Evolutionary conservation across 1,284 basidiomycete species (phyloP).

Genomic region (Austropuccinia psidii): DNA sequence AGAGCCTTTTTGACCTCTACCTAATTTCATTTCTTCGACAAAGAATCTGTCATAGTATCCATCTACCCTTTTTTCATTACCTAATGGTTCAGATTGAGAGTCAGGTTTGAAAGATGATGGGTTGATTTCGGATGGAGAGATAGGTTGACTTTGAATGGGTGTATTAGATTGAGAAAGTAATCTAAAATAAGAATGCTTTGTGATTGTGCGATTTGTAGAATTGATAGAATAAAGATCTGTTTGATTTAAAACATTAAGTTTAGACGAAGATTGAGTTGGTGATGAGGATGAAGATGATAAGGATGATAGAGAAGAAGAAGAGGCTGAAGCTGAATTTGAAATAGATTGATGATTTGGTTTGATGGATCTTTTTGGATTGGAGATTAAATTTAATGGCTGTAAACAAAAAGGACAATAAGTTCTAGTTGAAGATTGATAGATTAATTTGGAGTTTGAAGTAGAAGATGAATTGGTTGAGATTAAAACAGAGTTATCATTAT

Average conservation of each 20-base stretch:
- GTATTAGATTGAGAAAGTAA: constrained; percentile 6
- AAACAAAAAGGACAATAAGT: constrained; percentile 14
- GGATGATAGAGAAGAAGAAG: not conserved
- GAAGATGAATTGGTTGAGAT: not conserved
- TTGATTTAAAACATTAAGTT: not conserved
- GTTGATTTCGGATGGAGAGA: not conserved
- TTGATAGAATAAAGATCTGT: not conserved
- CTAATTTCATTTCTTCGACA: constrained; percentile 71
- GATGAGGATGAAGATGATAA: not conserved
- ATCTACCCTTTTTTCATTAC: constrained; percentile 44
- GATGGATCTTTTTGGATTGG: not conserved
- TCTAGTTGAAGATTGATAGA: not conserved
- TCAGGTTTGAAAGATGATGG: not conserved
- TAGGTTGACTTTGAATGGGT: not conserved
- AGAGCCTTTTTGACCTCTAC: constrained; percentile 84
- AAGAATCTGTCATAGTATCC: constrained; percentile 65
- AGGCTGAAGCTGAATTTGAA: not conserved
- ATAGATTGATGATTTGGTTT: not conserved
- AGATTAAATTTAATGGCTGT: not conserved
- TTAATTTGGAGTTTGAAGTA: not conserved
- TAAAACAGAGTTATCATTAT: not conserved
- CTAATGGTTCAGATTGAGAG: not conserved
- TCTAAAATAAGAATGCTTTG: constrained; percentile 17
- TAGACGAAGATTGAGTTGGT: not conserved
- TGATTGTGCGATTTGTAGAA: not conserved